These are phyloP conservation scores for Lactarius sp. DNA, from an alignment of 768 basidiomycete genomes.

Conservation along the genomic window DNA sequence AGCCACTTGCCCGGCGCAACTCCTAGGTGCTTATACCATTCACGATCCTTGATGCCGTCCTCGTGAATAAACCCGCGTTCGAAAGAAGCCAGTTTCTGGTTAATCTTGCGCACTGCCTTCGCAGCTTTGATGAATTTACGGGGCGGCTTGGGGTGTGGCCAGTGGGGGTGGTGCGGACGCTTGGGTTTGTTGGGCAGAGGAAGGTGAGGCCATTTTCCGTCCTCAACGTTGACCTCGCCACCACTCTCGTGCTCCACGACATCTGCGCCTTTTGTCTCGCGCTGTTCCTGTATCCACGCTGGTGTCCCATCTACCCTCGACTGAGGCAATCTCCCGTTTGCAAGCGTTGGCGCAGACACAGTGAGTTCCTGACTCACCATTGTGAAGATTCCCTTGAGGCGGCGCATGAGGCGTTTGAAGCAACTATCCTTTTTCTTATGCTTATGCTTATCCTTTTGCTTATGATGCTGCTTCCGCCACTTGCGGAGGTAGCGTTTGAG, in stretches of 20 bases:
- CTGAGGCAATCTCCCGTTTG: too few species aligned
- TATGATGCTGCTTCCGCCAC: constrained; percentile 3
- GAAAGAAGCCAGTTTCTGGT: constrained; percentile 63
- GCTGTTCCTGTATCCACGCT: neutral
- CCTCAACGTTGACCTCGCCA: neutral
- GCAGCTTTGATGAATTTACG: constrained; percentile 51
- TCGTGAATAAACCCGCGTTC: constrained; percentile 79
- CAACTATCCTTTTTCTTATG: neutral
- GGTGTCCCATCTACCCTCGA: neutral
- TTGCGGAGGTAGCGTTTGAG: constrained; percentile 9
- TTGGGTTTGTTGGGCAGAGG: constrained; percentile 5
- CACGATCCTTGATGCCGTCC: constrained; percentile 69
- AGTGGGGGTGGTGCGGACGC: constrained; percentile 11
- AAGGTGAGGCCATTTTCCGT: constrained; percentile 6
- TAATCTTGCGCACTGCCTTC: constrained; percentile 52
- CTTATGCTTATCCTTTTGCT: neutral
- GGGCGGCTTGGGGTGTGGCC: constrained; percentile 21
- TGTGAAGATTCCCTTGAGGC: neutral
- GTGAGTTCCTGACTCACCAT: neutral
- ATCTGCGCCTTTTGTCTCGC: neutral
- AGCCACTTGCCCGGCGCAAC: constrained; percentile 87
- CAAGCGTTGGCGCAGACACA: neutral
- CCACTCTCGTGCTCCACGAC: neutral
- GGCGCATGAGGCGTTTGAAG: neutral
- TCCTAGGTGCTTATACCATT: constrained; percentile 84